These are phyloP conservation scores for Cochlearia excelsa DNA, from an alignment of 345 rosid species.

Conservation along the genomic window DNA sequence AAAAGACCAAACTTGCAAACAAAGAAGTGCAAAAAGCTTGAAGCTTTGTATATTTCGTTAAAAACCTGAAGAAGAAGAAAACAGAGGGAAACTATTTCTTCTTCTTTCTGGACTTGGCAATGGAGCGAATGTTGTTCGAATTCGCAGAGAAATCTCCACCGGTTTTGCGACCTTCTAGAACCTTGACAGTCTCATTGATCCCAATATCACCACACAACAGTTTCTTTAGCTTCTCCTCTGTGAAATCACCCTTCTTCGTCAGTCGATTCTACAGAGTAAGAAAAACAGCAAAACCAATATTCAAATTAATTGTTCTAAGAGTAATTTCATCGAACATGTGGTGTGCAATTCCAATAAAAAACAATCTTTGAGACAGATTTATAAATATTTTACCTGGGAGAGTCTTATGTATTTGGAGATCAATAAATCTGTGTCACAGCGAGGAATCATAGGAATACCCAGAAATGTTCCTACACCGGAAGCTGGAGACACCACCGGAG, in stretches of 20 bases:
- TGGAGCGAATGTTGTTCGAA: neutral
- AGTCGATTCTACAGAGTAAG: constrained; percentile 14
- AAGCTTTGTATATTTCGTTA: neutral
- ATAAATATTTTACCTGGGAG: constrained; percentile 17
- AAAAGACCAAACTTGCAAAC: neutral
- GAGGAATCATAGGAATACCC: constrained; percentile 20
- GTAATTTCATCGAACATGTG: constrained; percentile 31
- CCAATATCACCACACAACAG: constrained; percentile 30
- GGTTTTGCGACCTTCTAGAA: constrained; percentile 27
- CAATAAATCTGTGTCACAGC: constrained; percentile 25
- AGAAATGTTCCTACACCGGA: constrained; percentile 35
- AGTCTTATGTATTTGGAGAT: constrained; percentile 33
- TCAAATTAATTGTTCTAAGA: neutral
- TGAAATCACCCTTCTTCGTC: constrained; percentile 36
- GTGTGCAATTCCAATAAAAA: constrained; percentile 13
- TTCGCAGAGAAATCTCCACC: neutral
- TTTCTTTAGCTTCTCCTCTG: constrained; percentile 22
- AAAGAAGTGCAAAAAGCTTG: constrained; percentile 10
- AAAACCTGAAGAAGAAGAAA: neutral
- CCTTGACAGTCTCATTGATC: constrained; percentile 22
- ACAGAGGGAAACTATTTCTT: neutral
- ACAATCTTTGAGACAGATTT: too few species aligned
- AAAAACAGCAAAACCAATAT: neutral
- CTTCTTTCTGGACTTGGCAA: neutral
- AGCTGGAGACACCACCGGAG: constrained; percentile 17